Evolutionary conservation across 805 yeast species (phyloP).

Genomic region (Lachancea sp.): DNA sequence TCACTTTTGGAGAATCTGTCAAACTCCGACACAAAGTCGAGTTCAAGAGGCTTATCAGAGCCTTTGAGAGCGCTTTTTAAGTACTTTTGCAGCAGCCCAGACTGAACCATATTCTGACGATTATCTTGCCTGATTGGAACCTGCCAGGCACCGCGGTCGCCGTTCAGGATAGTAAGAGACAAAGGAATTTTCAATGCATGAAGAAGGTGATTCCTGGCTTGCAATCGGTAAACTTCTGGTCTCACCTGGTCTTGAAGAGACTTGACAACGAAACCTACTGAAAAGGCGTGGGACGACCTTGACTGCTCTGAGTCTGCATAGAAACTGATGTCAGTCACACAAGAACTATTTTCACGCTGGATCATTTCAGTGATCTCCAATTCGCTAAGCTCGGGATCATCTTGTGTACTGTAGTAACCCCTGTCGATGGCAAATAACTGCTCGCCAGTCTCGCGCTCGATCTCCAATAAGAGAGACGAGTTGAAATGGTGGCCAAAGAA

Average conservation of each 20-base stretch:
- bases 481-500: constrained; percentile 23
- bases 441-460: constrained; percentile 21
- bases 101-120: constrained; percentile 20
- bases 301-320: background rate
- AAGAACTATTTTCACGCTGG: background rate
- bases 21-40: constrained; percentile 18
- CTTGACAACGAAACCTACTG: constrained; percentile 10
- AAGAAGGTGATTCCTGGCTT: constrained; percentile 23
- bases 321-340: background rate
- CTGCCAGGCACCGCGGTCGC: constrained; percentile 16
- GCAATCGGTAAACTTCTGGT: constrained; percentile 29
- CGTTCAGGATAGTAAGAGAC: constrained; percentile 24
- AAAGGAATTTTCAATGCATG: constrained; percentile 18
- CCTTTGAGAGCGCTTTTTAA: background rate
- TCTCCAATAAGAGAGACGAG: constrained; percentile 10
- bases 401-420: constrained; percentile 14
- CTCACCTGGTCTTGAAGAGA: constrained; percentile 20
- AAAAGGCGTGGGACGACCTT: background rate
- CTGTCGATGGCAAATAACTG: constrained; percentile 20
- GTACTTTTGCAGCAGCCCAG: constrained; percentile 16
- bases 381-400: background rate
- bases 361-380: background rate
- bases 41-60: constrained; percentile 6
- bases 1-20: constrained; percentile 15
- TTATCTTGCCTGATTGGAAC: constrained; percentile 13